A percentile compares a stretch with the other conserved stretches of the same genome.
These are phyloP conservation scores for Coniochaeta sp. DNA, from an alignment of 2,329 filamentous ascomycete genomes.

Conservation along the genomic window DNA sequence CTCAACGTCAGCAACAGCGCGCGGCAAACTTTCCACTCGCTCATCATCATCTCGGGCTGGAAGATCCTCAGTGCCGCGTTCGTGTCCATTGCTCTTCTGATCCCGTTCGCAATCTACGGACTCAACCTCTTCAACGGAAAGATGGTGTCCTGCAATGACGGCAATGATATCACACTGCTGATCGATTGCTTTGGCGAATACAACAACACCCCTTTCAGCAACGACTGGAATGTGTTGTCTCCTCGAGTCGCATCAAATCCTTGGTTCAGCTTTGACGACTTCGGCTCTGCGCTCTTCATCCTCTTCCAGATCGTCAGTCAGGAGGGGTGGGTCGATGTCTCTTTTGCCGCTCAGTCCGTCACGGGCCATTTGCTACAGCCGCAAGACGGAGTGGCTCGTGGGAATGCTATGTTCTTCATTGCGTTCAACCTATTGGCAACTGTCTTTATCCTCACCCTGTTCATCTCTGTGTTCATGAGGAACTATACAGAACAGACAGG, in stretches of 20 bases:
- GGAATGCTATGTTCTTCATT: slow-evolving; percentile 90
- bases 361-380: slow-evolving; percentile 72
- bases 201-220: slow-evolving; percentile 63
- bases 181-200: slow-evolving; percentile 81
- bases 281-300: slow-evolving; percentile 87
- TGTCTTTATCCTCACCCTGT: slow-evolving; percentile 92
- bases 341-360: slow-evolving; percentile 76
- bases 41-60: slow-evolving; percentile 90
- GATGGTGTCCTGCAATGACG: slow-evolving; percentile 75
- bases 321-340: slow-evolving; percentile 95
- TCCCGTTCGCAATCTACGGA: slow-evolving; percentile 95
- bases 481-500: slow-evolving; percentile 99
- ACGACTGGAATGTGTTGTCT: slow-evolving; percentile 71
- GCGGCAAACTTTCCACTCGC: slow-evolving; percentile 90
- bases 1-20: slow-evolving; percentile 96
- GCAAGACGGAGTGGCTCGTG: slow-evolving; percentile 58
- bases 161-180: slow-evolving; percentile 49
- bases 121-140: slow-evolving; percentile 86
- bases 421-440: slow-evolving; percentile 94
- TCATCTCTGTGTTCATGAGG: slow-evolving; percentile 99
- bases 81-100: slow-evolving; percentile 86
- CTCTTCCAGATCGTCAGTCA: slow-evolving; percentile 98
- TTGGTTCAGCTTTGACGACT: slow-evolving; percentile 90
- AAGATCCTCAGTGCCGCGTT: slow-evolving; percentile 90
- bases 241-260: slow-evolving; percentile 76